Conservation (phyloP, 2,329 filamentous ascomycete species). For the Paecilomyces dactylethromorphus region DNA sequence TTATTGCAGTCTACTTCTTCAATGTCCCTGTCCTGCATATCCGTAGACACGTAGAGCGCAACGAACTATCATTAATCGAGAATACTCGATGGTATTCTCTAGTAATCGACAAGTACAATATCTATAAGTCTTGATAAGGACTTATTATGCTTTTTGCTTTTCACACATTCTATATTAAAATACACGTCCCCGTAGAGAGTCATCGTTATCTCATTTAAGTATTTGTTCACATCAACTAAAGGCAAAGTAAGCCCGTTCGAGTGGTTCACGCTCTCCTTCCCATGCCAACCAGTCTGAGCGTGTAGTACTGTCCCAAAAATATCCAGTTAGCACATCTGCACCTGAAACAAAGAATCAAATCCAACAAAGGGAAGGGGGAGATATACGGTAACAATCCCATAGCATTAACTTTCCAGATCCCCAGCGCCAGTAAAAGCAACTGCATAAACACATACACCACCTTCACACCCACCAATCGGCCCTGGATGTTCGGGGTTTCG, state of each 20-base stretch:
- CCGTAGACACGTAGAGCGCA: background rate
- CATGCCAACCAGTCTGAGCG: slow-evolving; percentile 96
- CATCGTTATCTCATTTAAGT: background rate
- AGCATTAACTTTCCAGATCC: slow-evolving; percentile 91
- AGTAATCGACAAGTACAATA: background rate
- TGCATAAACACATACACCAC: slow-evolving; percentile 83
- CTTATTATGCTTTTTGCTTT: background rate
- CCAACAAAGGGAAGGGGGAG: background rate
- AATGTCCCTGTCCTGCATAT: background rate
- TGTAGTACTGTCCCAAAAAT: slow-evolving; percentile 60
- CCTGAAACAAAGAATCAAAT: background rate
- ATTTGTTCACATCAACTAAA: slow-evolving; percentile 31
- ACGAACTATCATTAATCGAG: no score
- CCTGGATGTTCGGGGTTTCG: slow-evolving; percentile 71
- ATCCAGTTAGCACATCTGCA: slow-evolving; percentile 13
- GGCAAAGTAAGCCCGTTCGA: slow-evolving; percentile 61
- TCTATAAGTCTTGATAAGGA: no score
- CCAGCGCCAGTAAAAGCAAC: slow-evolving; percentile 71
- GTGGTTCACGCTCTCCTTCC: slow-evolving; percentile 67
- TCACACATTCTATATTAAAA: background rate
- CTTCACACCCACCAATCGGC: slow-evolving; percentile 75
- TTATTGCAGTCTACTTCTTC: background rate
- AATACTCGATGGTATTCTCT: no score
- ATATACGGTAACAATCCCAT: slow-evolving; percentile 92
- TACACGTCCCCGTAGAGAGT: background rate